Evolutionary conservation across 306 rosid species (phyloP), one percentile per base, ranked within the genome.

Genomic region (Trichosanthes cucumerina): DNA sequence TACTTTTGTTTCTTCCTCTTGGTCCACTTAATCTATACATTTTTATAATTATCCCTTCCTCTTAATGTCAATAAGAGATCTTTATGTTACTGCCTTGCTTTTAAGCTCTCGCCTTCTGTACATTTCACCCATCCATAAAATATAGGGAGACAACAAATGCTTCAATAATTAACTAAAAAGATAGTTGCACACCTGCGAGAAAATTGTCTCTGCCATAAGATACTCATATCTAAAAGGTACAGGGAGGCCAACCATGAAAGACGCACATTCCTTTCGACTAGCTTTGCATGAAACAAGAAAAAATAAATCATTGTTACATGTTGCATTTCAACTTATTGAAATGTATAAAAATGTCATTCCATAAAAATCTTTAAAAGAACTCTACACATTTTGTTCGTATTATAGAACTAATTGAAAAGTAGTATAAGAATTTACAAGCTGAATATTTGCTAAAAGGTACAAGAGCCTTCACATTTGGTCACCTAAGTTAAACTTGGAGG

Each of bases 251-350:
- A 88, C 99, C 96, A 96, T 88, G 89, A 90, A 96, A 75, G 97
- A 87, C 46, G 97, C 96, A 77, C 99, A 96, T 88, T 96, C 99
- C 91, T 92, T 96, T 79, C 99, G 99, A 92, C 99, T 96, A 89
- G 90, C 97, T 90, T 92, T 92, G 90, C 98, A 92, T 76, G 83
- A 94, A 94, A 31, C 88, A 87, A 84, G 81, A 84, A 41, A 41
- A 78, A 26, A 47, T 52, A 71, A 16, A 21, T 6, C 23, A 72
- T 47, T 14, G n/a, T 7, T 46, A 46, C 6, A 23, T 47, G 58
- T 44, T 24, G 36, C 15, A 41, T 69, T 41, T 33, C 13, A 31
- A 33, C 44, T 16, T 31, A 23, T 44, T 31, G 21, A 43, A 69
- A 33, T 34, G n/a, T 18, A 53, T 53, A 19, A 18, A 64, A 16